A percentile compares a stretch with the other conserved stretches of the same genome.
Evolutionary conservation across 495 filamentous ascomycete species (phyloP).

Genomic region (Talaromyces stipitatus): DNA sequence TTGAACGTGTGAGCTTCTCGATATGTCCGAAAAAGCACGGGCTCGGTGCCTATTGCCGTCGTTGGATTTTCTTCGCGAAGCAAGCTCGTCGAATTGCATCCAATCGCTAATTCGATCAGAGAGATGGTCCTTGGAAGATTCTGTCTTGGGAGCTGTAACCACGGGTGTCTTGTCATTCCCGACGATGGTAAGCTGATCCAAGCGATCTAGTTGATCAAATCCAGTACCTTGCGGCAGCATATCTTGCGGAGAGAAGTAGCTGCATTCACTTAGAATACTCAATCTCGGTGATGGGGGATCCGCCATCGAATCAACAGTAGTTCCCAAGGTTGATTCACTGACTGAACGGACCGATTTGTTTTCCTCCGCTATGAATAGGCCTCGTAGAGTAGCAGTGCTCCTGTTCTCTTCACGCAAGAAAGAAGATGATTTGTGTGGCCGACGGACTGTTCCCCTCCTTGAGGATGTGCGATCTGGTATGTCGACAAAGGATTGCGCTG

Average conservation of each 20-base stretch:
- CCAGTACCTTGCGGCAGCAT: conserved; percentile 8
- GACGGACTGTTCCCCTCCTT: conserved; percentile 20
- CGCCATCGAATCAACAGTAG: conserved; percentile 25
- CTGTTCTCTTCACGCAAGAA: conserved; percentile 57
- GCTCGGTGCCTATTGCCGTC: not conserved
- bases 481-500: conserved; percentile 20
- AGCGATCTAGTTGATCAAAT: conserved; percentile 21
- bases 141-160: not conserved
- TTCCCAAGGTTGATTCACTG: conserved; percentile 28
- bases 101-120: conserved; percentile 20
- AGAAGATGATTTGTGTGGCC: conserved; percentile 50
- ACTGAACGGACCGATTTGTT: conserved; percentile 26
- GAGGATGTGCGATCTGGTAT: conserved; percentile 36
- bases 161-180: not conserved
- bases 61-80: not conserved
- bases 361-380: conserved; percentile 47
- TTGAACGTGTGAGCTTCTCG: not conserved
- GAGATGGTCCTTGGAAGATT: not conserved
- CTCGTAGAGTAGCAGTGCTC: conserved; percentile 58
- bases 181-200: not conserved
- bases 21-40: conserved; percentile 6
- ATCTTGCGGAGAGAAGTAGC: conserved; percentile 52
- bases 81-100: conserved; percentile 14
- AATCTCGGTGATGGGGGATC: conserved; percentile 53
- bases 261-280: conserved; percentile 74